phyloP scores from a whole-genome alignment of 768 basidiomycete genomes.

The Termitomyces sp. region DNA sequence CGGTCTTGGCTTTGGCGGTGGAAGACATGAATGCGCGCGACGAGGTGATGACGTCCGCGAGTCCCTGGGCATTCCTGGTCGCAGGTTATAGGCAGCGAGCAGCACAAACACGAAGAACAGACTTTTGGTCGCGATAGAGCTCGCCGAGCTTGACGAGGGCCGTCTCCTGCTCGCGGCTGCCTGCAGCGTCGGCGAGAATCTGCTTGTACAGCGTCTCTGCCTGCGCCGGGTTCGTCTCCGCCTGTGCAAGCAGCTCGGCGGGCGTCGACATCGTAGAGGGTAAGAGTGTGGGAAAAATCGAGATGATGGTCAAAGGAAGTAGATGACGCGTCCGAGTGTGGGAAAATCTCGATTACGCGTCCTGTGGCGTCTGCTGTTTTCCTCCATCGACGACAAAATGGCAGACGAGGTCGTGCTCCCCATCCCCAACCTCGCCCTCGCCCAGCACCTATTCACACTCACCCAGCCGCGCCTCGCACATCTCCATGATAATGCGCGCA shows the following conservation, averaged over 20 bases:
- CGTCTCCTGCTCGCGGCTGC: constrained; percentile 74
- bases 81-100: background rate
- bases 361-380: constrained; percentile 2
- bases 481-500: constrained; percentile 64
- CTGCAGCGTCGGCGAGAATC: constrained; percentile 46
- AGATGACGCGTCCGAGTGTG: constrained; percentile 28
- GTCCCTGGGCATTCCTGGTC: constrained; percentile 72
- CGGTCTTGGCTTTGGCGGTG: constrained; percentile 97
- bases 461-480: constrained; percentile 53
- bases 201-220: constrained; percentile 76
- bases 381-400: constrained; percentile 38
- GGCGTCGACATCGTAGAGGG: constrained; percentile 22
- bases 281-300: too few species aligned
- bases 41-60: constrained; percentile 81
- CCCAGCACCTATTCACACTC: constrained; percentile 77
- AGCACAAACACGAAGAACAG: constrained; percentile 20
- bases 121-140: constrained; percentile 81
- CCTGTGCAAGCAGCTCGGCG: constrained; percentile 50
- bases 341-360: constrained; percentile 32
- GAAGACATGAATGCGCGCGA: constrained; percentile 86
- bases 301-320: too few species aligned
- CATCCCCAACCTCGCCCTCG: constrained; percentile 78
- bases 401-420: constrained; percentile 82
- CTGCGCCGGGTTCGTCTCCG: constrained; percentile 51
- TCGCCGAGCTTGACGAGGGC: constrained; percentile 84